Evolutionary conservation across 164 flowering plant genomes (phyloP), one percentile per base, ranked within the genome.

Genomic region (Malania oleifera): DNA sequence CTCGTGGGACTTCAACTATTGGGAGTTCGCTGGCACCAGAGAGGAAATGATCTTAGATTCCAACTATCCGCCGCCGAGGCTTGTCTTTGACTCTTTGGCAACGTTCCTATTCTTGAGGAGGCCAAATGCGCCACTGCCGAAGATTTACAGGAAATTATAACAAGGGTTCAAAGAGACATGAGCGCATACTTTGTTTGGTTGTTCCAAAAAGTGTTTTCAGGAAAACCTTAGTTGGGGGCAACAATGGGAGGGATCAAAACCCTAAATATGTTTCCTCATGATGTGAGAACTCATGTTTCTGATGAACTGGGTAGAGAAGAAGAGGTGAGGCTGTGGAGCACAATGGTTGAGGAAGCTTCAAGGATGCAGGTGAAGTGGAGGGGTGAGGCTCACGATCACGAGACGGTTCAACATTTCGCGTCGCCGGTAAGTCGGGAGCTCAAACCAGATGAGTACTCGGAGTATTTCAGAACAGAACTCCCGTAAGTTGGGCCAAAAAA

Each of bases 181-280:
- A 54, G 49, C 39, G 37, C 57, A 1, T 64, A 70, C 0, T 68
- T 72, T 51, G 67, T 65, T 1, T 72, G 71, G 76, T 46, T 72
- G 1, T 72, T 72, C 12, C 71, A 61, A 17, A 69, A 65, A 38
- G 70, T 72, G 7, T 68, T 68, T 11, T 57, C 72, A 18, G 46
- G 15, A n/a, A 7, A 11, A 12, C 14, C 3, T 46, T 13, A 15
- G 18, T 23, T 22, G 50, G 18, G 3, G 26, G 50, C 26, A 46
- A 8, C 50, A 23, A 22, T 46, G 50, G 25, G 22, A 12, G 50
- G 1, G 50, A 3, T 4, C 3, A 26, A 19, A 22, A 6, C 12
- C 3, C 23, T 22, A 15, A 34, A 25, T 28, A 24, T n/a, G n/a
- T 26, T n/a, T 26, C 60, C 46, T 8, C 19, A 35, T 1, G 12